Evolutionary conservation across 1,284 basidiomycete genomes (phyloP), one percentile per base, ranked within the genome.

Genomic region (Trichosporon sp.): DNA sequence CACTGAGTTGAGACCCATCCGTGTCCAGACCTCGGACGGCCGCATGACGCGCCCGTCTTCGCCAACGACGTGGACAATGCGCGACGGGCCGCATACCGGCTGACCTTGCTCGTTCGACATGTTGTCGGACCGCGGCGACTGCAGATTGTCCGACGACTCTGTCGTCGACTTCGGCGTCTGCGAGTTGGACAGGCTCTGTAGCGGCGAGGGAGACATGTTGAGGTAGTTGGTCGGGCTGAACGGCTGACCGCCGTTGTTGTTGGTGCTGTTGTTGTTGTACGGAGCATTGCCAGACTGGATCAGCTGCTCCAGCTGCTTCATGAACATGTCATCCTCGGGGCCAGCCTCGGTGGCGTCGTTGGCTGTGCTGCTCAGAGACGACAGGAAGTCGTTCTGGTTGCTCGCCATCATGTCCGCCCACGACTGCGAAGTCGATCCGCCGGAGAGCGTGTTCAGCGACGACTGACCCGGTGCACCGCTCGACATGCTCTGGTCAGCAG

Each of bases 191-290:
- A 66, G 29, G 1, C 70, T 65, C 49, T 63, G 68, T 44, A 73
- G 60, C 2, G 78, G 76, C 27, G 78, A 75, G 1, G 78, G 78
- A 3, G 76, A 77, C 68, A 77, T 77, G 71, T 78, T 78, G 67
- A 80, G 74, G 64, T 78, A 79, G 54, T 74, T 76, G 19, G 71
- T 73, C 8, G 78, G 78, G 56, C 73, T 75, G 65, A 80, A 78
- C 11, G 49, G 25, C 14, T 27, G 16, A 37, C 5, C 34, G n/a
- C n/a, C n/a, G n/a, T n/a, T n/a, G n/a, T n/a, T n/a, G 34, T 3
- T 37, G 13, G 34, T 4, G 25, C 37, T 6, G 37, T 19, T 16
- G 14, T 54, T 57, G 34, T 37, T 60, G 32, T 23, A 33, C 4
- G 61, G 37, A 32, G 29, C 61, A 23, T 65, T 70, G 58, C 57